Evolutionary conservation across 495 filamentous ascomycete species (phyloP).

Genomic region (Penicillium cataractarum): DNA sequence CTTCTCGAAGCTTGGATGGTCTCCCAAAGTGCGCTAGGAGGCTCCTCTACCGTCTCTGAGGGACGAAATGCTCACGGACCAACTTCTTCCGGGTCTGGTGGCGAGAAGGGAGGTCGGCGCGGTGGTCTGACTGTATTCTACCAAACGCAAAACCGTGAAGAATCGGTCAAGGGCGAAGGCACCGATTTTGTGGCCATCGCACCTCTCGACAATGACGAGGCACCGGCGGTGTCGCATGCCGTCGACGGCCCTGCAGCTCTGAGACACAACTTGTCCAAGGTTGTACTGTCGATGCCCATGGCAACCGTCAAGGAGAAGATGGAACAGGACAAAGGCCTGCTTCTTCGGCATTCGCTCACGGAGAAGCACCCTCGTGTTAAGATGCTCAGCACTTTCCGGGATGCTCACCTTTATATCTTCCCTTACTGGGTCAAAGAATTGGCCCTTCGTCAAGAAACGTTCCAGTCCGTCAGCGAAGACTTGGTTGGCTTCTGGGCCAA

Average conservation of each 20-base stretch:
- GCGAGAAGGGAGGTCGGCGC: constrained; percentile 59
- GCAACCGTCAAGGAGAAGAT: constrained; percentile 81
- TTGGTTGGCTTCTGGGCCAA: constrained; percentile 96
- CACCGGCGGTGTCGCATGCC: constrained; percentile 55
- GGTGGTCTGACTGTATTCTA: constrained; percentile 90
- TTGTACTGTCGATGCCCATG: constrained; percentile 78
- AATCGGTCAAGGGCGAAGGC: constrained; percentile 81
- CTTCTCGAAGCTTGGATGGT: constrained; percentile 93
- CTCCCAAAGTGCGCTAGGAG: constrained; percentile 67
- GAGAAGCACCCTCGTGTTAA: constrained; percentile 71
- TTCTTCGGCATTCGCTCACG: constrained; percentile 72
- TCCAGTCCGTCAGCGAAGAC: constrained; percentile 90
- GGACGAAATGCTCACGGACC: constrained; percentile 35
- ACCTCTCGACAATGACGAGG: constrained; percentile 56
- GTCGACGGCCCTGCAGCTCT: constrained; percentile 58
- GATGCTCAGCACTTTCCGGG: constrained; percentile 77
- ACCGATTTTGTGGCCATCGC: constrained; percentile 85
- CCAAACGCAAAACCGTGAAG: constrained; percentile 71
- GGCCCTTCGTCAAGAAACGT: constrained; percentile 70
- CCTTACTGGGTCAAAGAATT: constrained; percentile 91
- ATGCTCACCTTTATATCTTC: constrained; percentile 92
- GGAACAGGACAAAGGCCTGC: constrained; percentile 69
- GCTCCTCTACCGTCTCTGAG: constrained; percentile 31
- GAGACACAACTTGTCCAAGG: constrained; percentile 61
- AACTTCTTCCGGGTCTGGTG: constrained; percentile 46